Conservation (phyloP, 768 basidiomycete species). For the Hericium rajendrae region DNA sequence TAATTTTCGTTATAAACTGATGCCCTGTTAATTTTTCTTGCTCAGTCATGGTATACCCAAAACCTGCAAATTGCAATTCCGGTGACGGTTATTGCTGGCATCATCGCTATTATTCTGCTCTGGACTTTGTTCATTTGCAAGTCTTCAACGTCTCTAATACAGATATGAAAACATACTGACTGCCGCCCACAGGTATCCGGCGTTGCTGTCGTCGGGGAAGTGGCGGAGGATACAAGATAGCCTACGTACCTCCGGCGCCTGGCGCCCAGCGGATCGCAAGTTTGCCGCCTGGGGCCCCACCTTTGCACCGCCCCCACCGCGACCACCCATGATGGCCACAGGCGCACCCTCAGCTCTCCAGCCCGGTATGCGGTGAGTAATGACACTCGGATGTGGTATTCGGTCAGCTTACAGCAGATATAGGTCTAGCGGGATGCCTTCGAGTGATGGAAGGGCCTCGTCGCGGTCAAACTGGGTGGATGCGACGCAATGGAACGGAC, state of each 20-base stretch:
- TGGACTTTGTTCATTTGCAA: slow-evolving; percentile 37
- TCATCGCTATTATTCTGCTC: slow-evolving; percentile 51
- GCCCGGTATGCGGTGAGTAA: not conserved
- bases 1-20: not conserved
- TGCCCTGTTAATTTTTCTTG: slow-evolving; percentile 1
- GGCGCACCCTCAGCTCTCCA: not conserved
- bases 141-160: slow-evolving; percentile 10
- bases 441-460: no score
- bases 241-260: not conserved
- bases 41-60: slow-evolving; percentile 61
- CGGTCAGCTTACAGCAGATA: not conserved
- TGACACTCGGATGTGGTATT: no score
- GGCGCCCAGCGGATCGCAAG: not conserved
- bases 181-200: not conserved
- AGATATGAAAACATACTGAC: not conserved
- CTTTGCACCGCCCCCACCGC: not conserved
- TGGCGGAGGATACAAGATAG: not conserved
- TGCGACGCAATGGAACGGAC: not conserved
- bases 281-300: not conserved
- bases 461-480: not conserved
- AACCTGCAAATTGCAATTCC: slow-evolving; percentile 78
- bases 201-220: not conserved
- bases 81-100: slow-evolving; percentile 60
- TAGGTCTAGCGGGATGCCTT: not conserved
- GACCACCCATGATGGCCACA: not conserved